phyloP scores from a whole-genome alignment of 2,329 filamentous ascomycete genomes.

The Stemphylium vesicarium region DNA sequence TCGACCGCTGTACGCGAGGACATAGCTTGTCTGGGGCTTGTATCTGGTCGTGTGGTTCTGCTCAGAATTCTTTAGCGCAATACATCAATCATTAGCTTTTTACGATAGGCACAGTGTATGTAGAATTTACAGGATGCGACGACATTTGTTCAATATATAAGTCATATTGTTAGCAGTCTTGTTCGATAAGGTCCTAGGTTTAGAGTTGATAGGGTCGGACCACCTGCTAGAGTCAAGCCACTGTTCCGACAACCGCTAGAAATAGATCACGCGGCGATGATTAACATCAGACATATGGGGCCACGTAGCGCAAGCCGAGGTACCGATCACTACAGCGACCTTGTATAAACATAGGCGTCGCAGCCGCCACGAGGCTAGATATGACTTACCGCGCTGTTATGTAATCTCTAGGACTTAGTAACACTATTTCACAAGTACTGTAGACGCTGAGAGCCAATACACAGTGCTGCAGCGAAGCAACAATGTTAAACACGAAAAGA shows the following conservation, averaged over 20 bases:
- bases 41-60: constrained; percentile 15
- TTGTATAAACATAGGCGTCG: not conserved
- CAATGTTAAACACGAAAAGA: not conserved
- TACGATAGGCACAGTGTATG: no score
- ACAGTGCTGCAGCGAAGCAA: not conserved
- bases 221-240: not conserved
- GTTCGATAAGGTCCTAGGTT: no score
- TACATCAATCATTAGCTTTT: not conserved
- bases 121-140: no score
- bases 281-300: not conserved
- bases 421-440: not conserved
- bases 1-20: constrained; percentile 11
- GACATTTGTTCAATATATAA: no score
- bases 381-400: not conserved
- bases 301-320: not conserved
- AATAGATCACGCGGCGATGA: not conserved
- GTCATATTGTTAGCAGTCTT: no score
- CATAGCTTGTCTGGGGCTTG: constrained; percentile 13
- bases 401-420: not conserved
- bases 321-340: not conserved
- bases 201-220: no score
- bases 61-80: constrained; percentile 3
- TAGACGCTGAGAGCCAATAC: not conserved
- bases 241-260: not conserved
- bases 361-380: not conserved